Evolutionary conservation across 306 rosid genomes (phyloP).

Genomic region (Vachellia collinsii): DNA sequence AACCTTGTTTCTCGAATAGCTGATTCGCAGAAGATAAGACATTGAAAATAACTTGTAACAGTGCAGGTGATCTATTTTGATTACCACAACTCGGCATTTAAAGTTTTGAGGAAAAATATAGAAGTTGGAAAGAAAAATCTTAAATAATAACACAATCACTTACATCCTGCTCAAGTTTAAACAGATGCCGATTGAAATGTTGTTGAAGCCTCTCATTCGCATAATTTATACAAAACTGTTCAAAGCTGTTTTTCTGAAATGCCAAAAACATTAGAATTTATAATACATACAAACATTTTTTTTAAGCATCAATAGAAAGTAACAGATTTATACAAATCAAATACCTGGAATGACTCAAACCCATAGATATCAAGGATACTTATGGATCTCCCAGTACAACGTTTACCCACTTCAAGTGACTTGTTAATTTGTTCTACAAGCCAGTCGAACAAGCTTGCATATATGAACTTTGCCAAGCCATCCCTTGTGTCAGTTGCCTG

Average conservation of each 20-base stretch:
- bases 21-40: background rate
- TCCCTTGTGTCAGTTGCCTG: conserved; percentile 87
- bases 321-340: conserved; percentile 29
- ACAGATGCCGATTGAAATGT: conserved; percentile 85
- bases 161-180: conserved; percentile 96
- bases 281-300: conserved; percentile 1
- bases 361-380: conserved; percentile 85
- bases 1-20: background rate
- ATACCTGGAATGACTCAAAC: conserved; percentile 88
- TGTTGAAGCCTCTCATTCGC: conserved; percentile 99
- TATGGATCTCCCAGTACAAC: conserved; percentile 69
- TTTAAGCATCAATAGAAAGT: conserved; percentile 26
- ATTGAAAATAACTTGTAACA: background rate
- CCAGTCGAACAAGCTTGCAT: conserved; percentile 90
- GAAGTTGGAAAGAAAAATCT: conserved; percentile 2
- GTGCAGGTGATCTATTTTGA: background rate
- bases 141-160: conserved; percentile 39
- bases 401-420: conserved; percentile 69
- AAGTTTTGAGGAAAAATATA: background rate
- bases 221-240: conserved; percentile 90
- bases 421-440: conserved; percentile 82
- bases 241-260: conserved; percentile 84
- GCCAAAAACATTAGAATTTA: conserved; percentile 33
- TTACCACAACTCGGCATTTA: background rate
- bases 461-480: conserved; percentile 81